These are phyloP conservation scores for Auxenochlorella pyrenoidosa DNA, from an alignment of 139 green algal species.

Conservation along the genomic window DNA sequence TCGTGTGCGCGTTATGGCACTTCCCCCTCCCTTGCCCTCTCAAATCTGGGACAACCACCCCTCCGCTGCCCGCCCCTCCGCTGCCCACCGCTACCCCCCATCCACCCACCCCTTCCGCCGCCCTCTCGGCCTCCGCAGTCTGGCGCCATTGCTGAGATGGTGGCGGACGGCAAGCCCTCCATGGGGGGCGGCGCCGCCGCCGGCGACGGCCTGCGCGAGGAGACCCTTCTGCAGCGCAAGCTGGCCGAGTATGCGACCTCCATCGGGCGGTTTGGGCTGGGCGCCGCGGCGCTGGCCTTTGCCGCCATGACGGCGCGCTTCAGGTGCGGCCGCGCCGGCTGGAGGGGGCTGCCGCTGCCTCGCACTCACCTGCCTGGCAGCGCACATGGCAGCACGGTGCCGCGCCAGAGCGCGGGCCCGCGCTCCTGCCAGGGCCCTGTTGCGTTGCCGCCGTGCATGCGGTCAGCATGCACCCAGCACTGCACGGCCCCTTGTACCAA, in stretches of 20 bases:
- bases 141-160: slow-evolving; percentile 31
- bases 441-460: too few relatives aligned
- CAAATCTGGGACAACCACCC: too few relatives aligned
- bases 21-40: neutral
- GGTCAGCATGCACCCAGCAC: too few relatives aligned
- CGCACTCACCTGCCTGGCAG: too few relatives aligned
- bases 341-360: too few relatives aligned
- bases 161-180: slow-evolving; percentile 13
- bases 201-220: slow-evolving; percentile 44
- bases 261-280: slow-evolving; percentile 81
- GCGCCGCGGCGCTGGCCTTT: slow-evolving; percentile 56
- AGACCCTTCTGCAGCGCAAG: slow-evolving; percentile 79
- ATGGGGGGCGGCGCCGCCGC: neutral
- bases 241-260: slow-evolving; percentile 73
- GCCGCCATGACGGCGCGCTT: slow-evolving; percentile 45
- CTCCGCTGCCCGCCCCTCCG: too few relatives aligned
- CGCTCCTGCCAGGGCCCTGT: too few relatives aligned
- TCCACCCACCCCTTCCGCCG: too few relatives aligned
- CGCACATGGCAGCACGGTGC: too few relatives aligned
- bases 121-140: slow-evolving; percentile 20
- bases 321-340: slow-evolving; percentile 30
- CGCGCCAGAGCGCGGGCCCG: too few relatives aligned
- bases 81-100: too few relatives aligned
- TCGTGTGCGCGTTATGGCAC: neutral
- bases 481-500: too few relatives aligned